Base-by-base conservation (phyloP, 805 yeast genomes). In the Candida namnaoensis region DNA sequence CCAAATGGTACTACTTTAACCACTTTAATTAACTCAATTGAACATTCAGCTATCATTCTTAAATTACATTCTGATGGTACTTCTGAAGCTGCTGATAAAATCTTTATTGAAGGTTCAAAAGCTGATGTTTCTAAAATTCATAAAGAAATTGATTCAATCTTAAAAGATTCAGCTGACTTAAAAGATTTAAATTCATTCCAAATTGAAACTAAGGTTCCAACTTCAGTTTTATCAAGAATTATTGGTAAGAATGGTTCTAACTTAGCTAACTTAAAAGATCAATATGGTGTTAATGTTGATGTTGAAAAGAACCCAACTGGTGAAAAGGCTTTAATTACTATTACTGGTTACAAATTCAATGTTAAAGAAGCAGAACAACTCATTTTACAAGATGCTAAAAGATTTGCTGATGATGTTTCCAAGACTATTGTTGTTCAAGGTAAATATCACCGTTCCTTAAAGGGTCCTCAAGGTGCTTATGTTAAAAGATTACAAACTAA, bases 191-290 rank as follows among this genome's bases (percentile, higher is more conserved):
- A 68, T 42, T 66, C 69, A 36, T 71, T 65, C 50, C 56, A 44
- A 38, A 64, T 74, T 15, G 62, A 64, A 34, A 57, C 82, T 41
- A 69, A 68, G 28, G 79, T 88, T 57, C 95, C 96, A 47, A 62
- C 78, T 3, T 65, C 70, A 40, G 75, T 78, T 38, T 66, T 91
- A 45, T 74, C 93, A 27, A 80, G 93, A 63, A 70, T 95, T 41
- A 88, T 93, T 61, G 99, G 99, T 50, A 84, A 82, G 58, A 84
- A 78, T 46, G 99, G 99, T 42, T 66, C 86, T 36, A 78, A 79
- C 56, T 65, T 93, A 56, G 75, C 76, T 50, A 67, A 75, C 39
- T 60, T 88, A 45, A 73, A 83, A 47, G 86, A 83, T 9, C 82
- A 84, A 54, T 87, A 70, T 53, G 87, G 80, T 38, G 87, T 85